phyloP scores from a whole-genome alignment of 495 filamentous ascomycete genomes.

The Xylaria grammica region DNA sequence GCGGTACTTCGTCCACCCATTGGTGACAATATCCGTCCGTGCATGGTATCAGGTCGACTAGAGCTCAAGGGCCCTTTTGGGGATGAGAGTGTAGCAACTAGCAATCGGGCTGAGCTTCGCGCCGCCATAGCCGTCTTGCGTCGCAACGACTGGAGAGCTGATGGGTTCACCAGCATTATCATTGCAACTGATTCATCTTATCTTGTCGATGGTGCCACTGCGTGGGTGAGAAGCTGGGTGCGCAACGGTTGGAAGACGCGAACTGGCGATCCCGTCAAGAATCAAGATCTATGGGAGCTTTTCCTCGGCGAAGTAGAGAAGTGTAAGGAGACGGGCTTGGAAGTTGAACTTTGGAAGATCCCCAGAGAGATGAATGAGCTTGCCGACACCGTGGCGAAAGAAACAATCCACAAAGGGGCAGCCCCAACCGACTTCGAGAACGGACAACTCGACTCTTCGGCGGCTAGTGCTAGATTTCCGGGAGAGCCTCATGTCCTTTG shows the following conservation, averaged over 20 bases:
- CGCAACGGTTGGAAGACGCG: constrained; percentile 36
- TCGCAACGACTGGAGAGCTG: constrained; percentile 32
- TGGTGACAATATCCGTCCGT: constrained; percentile 19
- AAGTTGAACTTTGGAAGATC: constrained; percentile 45
- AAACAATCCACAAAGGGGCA: constrained; percentile 22
- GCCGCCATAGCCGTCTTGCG: constrained; percentile 47
- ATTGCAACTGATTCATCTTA: constrained; percentile 48
- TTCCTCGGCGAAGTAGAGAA: constrained; percentile 26
- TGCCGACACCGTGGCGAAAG: constrained; percentile 36
- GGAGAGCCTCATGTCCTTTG: constrained; percentile 10
- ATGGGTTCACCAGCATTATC: constrained; percentile 39
- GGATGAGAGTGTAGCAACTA: constrained; percentile 34
- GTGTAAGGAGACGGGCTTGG: constrained; percentile 28
- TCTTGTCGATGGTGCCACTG: constrained; percentile 42
- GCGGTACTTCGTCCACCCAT: constrained; percentile 24
- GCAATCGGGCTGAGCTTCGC: constrained; percentile 49
- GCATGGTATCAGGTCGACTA: constrained; percentile 33
- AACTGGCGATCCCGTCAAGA: constrained; percentile 34
- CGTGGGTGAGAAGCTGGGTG: constrained; percentile 35
- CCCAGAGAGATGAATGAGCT: constrained; percentile 34
- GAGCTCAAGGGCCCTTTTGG: constrained; percentile 22
- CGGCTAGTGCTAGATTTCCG: constrained; percentile 3
- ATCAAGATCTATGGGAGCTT: constrained; percentile 47
- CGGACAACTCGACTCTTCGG: background rate
- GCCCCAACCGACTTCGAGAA: constrained; percentile 8